Evolutionary conservation across 805 yeast genomes (phyloP), one percentile per base, ranked within the genome.

Genomic region (Komagataella pastoris): DNA sequence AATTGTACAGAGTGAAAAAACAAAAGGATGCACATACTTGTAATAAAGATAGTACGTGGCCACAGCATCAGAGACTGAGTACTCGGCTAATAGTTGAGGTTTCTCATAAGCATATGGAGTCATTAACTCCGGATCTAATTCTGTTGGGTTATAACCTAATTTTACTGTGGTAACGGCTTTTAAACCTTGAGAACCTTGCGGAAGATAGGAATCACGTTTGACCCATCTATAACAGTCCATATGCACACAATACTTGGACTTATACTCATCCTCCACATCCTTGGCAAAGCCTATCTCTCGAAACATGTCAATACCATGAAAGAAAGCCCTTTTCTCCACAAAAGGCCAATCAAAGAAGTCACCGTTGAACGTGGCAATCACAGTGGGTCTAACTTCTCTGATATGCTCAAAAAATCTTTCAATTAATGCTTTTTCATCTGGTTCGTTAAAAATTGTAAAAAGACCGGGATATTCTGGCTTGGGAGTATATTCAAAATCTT

Each of bases 311-410:
- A 93, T 65, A 14, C 87, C 97, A 64, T 93, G 95, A 54, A 79
- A 79, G 19, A 81, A 70, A 2, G 97, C 83, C 62, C 99, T 74
- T 12, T 86, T 83, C 58, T 90, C 98, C 2, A 93, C 91, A 64
- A 89, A 93, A 1, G 99, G 99, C 98, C 99, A 93, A 72, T 93
- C 99, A 68, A 93, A 93, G 62, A 90, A 91, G 64, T 93, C 99
- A 74, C 99, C 99, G 68, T 93, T 93, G 61, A 88, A 93, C 0
- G 99, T 93, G 1, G 97, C 96, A 52, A 95, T 93, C n/a, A 93
- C 96, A 0, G 98, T 91, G 1, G 99, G 99, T 57, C 79, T 75
- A 3, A 76, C 85, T 47, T 93, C 98, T 55, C 89, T 71, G 21
- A 93, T 78, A 63, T 93, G 99, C 58, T 87, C 96, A 64, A 88